phyloP scores from a whole-genome alignment of 176 grass and related monocot species.

The Melocanna baccifera region DNA sequence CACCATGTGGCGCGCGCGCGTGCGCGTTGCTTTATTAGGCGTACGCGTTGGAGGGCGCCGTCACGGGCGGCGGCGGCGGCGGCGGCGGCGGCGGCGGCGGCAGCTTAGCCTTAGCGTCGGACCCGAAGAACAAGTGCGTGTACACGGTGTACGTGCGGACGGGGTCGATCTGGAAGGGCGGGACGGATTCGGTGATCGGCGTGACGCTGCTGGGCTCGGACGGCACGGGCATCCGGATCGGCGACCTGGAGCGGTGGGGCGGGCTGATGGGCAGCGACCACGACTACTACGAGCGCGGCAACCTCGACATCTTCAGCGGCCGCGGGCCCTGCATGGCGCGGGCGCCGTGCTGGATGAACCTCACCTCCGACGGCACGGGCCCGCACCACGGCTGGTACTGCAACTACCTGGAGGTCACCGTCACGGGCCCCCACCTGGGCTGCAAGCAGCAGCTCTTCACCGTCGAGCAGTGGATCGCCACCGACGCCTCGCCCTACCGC shows the following conservation, averaged over 20 bases:
- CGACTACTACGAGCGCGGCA: slow-evolving; percentile 92
- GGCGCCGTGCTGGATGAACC: slow-evolving; percentile 62
- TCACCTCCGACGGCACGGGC: slow-evolving; percentile 78
- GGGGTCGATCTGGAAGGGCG: slow-evolving; percentile 66
- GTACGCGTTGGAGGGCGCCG: not conserved
- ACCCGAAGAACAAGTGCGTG: slow-evolving; percentile 59
- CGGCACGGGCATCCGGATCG: slow-evolving; percentile 54
- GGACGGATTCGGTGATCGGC: slow-evolving; percentile 77
- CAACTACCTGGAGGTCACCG: slow-evolving; percentile 81
- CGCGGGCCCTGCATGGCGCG: slow-evolving; percentile 64
- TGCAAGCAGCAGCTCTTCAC: slow-evolving; percentile 67
- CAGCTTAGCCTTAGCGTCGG: not conserved
- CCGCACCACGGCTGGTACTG: slow-evolving; percentile 89
- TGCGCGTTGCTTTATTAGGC: not conserved
- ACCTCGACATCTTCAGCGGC: slow-evolving; percentile 95
- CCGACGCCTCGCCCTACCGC: slow-evolving; percentile 56
- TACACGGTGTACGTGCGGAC: slow-evolving; percentile 90
- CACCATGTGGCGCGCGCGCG: not conserved
- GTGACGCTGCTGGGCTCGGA: slow-evolving; percentile 50
- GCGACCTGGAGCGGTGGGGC: slow-evolving; percentile 62
- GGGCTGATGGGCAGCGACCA: slow-evolving; percentile 55
- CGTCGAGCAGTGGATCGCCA: slow-evolving; percentile 96
- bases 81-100: too few relatives aligned
- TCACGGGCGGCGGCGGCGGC: not conserved
- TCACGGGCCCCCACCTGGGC: slow-evolving; percentile 64